A percentile compares a stretch with the other conserved stretches of the same genome.
These are phyloP conservation scores for Carex littledalei DNA, from an alignment of 176 grass and related monocot species.

Conservation along the genomic window DNA sequence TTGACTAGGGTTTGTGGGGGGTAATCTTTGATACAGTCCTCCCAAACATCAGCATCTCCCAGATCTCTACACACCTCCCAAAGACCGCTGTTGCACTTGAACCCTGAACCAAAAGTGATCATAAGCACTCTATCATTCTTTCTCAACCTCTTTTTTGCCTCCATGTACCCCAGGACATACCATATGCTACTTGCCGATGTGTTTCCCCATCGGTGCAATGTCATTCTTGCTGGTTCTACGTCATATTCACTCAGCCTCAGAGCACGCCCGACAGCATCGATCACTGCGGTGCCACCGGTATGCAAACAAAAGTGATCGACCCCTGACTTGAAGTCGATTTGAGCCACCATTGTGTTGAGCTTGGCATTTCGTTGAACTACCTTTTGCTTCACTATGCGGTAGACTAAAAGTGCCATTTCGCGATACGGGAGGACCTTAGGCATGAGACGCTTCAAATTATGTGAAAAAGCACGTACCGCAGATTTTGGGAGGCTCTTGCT, in stretches of 20 bases:
- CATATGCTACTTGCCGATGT: conserved; percentile 88
- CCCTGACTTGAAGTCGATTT: conserved; percentile 71
- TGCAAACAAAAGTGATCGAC: conserved; percentile 94
- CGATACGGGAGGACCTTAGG: conserved; percentile 52
- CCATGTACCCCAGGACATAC: conserved; percentile 93
- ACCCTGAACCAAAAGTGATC: conserved; percentile 76
- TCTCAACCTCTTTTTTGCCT: conserved; percentile 57
- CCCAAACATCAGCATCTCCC: conserved; percentile 51
- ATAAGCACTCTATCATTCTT: conserved; percentile 61
- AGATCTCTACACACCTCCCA: conserved; percentile 71
- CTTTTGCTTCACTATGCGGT: conserved; percentile 37
- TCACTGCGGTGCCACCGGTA: conserved; percentile 77
- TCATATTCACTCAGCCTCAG: conserved; percentile 44
- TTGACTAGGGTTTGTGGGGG: conserved; percentile 58
- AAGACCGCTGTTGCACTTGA: conserved; percentile 90
- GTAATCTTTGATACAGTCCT: conserved; percentile 59
- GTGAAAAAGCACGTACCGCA: conserved; percentile 69
- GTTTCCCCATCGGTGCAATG: conserved; percentile 93
- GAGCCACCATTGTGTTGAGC: background rate
- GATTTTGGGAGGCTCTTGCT: conserved; percentile 81
- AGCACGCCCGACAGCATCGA: conserved; percentile 54
- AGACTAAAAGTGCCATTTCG: conserved; percentile 40
- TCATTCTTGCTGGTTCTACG: conserved; percentile 77
- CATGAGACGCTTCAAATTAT: conserved; percentile 57
- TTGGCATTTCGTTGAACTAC: conserved; percentile 4